Conservation (phyloP, 1,284 basidiomycete genomes). For the Malassezia sp. region DNA sequence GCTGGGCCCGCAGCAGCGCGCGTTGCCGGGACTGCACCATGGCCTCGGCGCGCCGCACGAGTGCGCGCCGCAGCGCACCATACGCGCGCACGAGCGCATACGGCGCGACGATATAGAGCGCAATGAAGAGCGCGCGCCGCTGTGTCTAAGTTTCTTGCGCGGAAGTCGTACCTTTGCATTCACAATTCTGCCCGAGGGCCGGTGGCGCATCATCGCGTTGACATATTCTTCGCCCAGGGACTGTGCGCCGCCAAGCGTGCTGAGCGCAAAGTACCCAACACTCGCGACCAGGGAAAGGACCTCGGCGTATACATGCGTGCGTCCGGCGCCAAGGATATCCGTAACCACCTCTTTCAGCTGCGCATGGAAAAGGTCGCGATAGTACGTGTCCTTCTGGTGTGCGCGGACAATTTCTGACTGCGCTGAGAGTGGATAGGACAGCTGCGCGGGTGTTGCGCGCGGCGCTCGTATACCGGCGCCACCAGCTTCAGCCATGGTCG, state of each 20-base stretch:
- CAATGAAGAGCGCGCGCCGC: conserved; percentile 35
- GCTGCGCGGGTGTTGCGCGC: background rate
- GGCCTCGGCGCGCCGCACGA: conserved; percentile 2
- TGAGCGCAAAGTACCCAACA: conserved; percentile 42
- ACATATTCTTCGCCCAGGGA: conserved; percentile 49
- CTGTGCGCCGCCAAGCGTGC: conserved; percentile 42
- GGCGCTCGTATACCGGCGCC: too few species aligned
- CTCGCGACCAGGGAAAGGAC: conserved; percentile 31
- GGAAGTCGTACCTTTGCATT: conserved; percentile 21
- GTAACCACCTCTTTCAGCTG: conserved; percentile 38
- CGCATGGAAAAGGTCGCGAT: conserved; percentile 32
- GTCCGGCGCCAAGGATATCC: conserved; percentile 40
- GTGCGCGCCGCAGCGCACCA: conserved; percentile 16
- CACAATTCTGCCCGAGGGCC: conserved; percentile 28
- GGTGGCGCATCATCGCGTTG: conserved; percentile 44
- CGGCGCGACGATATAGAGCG: conserved; percentile 37
- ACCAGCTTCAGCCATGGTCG: too few species aligned
- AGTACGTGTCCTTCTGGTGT: conserved; percentile 47
- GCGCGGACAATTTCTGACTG: conserved; percentile 47
- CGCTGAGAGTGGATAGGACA: conserved; percentile 40
- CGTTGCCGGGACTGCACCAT: conserved; percentile 17
- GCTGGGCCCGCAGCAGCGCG: conserved; percentile 6
- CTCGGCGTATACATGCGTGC: conserved; percentile 33
- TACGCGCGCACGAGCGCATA: conserved; percentile 30
- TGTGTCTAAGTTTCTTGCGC: conserved; percentile 3